These are phyloP conservation scores for Boletus edulis DNA, from an alignment of 768 basidiomycete genomes.

Conservation along the genomic window DNA sequence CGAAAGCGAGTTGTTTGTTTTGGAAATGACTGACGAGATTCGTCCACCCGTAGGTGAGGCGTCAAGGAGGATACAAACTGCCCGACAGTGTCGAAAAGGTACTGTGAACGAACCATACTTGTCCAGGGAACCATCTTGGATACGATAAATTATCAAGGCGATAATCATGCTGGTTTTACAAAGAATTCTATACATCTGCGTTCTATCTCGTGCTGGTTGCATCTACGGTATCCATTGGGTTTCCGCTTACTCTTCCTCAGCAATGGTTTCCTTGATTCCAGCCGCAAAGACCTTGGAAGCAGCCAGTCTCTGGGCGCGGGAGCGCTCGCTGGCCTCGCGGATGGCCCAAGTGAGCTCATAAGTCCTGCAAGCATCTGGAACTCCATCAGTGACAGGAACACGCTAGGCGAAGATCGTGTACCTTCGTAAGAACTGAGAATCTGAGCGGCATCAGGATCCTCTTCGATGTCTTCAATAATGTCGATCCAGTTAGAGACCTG, in stretches of 20 bases:
- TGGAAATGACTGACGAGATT: too few relatives aligned
- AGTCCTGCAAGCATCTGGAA: constrained; percentile 75
- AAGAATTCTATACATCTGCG: not conserved
- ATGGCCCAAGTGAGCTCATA: constrained; percentile 96
- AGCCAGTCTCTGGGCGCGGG: constrained; percentile 47
- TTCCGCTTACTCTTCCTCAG: constrained; percentile 25
- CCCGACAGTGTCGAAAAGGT: too few relatives aligned
- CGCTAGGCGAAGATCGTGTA: constrained; percentile 21
- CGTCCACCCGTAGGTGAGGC: too few relatives aligned
- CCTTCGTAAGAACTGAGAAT: constrained; percentile 88
- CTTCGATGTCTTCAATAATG: constrained; percentile 85
- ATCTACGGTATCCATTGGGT: not conserved
- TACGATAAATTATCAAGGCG: not conserved
- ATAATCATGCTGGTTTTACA: not conserved
- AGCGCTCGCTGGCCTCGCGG: constrained; percentile 71
- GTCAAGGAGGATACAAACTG: too few relatives aligned
- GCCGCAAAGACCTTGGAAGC: constrained; percentile 32
- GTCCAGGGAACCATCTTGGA: not conserved
- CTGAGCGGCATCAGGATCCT: constrained; percentile 73
- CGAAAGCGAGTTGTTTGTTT: constrained; percentile 36
- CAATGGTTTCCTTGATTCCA: constrained; percentile 23
- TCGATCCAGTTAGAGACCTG: constrained; percentile 83
- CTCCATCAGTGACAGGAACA: not conserved
- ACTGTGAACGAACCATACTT: too few relatives aligned
- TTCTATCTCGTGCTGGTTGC: not conserved